Conservation (phyloP, 2,329 filamentous ascomycete species). For the Aspergillus sp. region DNA sequence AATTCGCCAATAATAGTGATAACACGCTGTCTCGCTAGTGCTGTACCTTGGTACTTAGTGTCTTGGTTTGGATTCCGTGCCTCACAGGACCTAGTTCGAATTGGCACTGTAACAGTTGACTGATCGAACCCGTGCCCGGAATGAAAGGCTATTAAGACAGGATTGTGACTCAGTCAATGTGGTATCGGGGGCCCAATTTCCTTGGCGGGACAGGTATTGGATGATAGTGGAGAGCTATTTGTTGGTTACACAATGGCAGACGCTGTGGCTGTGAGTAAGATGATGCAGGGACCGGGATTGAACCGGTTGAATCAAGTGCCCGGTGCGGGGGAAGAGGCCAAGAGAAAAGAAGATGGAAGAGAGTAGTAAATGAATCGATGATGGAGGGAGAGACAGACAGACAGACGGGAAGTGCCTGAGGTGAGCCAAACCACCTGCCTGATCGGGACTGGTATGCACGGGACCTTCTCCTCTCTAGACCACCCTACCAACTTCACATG, state of each 20-base stretch:
- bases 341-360: not conserved
- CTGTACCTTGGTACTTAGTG: not conserved
- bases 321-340: no score
- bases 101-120: not conserved
- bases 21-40: not conserved
- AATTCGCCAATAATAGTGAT: not conserved
- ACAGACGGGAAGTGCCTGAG: not conserved
- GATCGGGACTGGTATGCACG: not conserved
- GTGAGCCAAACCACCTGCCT: not conserved
- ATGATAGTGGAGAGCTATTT: no score
- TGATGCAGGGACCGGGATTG: not conserved
- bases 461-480: not conserved
- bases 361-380: not conserved
- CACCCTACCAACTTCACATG: no score
- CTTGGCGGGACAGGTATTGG: not conserved
- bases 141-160: not conserved
- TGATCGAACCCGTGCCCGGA: not conserved
- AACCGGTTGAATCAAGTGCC: not conserved
- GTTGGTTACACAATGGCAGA: not conserved
- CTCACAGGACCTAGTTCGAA: not conserved
- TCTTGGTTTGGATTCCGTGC: not conserved
- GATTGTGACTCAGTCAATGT: not conserved
- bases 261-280: not conserved
- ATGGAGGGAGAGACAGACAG: not conserved
- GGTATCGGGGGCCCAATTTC: not conserved